These are phyloP conservation scores for Panicum miliaceum DNA, from an alignment of 176 grass and related monocot species.

Conservation along the genomic window DNA sequence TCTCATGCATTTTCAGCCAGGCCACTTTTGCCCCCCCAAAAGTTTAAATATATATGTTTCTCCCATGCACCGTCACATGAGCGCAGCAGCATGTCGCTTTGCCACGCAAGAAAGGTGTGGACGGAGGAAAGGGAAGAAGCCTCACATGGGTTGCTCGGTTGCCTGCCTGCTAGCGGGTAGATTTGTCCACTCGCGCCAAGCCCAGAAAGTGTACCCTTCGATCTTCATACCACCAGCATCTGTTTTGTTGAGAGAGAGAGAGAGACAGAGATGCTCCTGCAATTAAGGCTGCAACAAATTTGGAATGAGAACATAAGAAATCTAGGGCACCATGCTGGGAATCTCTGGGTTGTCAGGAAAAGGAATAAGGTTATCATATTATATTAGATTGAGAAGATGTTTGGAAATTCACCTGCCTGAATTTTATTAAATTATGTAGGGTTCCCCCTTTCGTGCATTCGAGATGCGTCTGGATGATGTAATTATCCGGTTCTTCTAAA, in stretches of 20 bases:
- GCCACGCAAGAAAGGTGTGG: constrained; percentile 26
- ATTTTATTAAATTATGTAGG: background rate
- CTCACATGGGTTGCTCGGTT: constrained; percentile 40
- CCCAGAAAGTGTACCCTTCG: constrained; percentile 38
- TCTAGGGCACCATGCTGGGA: constrained; percentile 25
- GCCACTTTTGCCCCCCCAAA: constrained; percentile 12
- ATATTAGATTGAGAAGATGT: background rate
- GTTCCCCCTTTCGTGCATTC: background rate
- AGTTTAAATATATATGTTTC: background rate
- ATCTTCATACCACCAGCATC: constrained; percentile 35
- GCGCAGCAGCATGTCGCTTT: constrained; percentile 41
- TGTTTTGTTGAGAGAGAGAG: background rate
- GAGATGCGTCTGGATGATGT: background rate
- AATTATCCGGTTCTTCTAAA: background rate
- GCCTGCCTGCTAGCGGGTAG: constrained; percentile 6
- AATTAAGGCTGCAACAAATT: constrained; percentile 4
- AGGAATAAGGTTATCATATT: background rate
- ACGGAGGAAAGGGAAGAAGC: background rate
- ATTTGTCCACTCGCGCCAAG: constrained; percentile 36
- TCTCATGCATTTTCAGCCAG: constrained; percentile 32
- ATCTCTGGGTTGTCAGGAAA: background rate
- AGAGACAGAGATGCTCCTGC: background rate
- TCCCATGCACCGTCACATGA: constrained; percentile 41
- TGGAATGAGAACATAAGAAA: background rate
- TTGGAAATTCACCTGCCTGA: background rate